Evolutionary conservation across 768 basidiomycete species (phyloP).

Genomic region (Aureoboletus auriporus): DNA sequence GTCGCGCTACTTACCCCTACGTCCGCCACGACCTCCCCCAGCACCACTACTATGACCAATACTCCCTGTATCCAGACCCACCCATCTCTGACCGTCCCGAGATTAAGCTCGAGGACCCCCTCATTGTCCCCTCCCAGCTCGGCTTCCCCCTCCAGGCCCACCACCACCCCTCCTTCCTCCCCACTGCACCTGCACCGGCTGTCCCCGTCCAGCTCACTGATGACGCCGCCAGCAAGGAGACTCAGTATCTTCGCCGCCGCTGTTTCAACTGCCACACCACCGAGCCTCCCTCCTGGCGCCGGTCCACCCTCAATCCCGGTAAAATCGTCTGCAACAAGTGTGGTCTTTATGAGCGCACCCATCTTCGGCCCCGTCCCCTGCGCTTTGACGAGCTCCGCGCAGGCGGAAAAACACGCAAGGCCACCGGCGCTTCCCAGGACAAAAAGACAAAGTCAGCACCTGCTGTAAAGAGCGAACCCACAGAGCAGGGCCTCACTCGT

Average conservation of each 20-base stretch:
- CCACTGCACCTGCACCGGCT: slow-evolving; percentile 35
- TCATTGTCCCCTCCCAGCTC: slow-evolving; percentile 60
- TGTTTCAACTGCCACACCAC: slow-evolving; percentile 93
- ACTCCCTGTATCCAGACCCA: slow-evolving; percentile 38
- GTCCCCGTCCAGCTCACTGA: slow-evolving; percentile 83
- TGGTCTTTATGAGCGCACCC: slow-evolving; percentile 86
- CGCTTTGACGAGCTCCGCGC: slow-evolving; percentile 86
- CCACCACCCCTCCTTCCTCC: slow-evolving; percentile 39
- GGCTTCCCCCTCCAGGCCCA: slow-evolving; percentile 28
- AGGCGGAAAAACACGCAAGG: slow-evolving; percentile 77
- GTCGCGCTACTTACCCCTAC: slow-evolving; percentile 74
- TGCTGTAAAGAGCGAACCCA: slow-evolving; percentile 63
- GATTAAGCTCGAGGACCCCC: slow-evolving; percentile 67
- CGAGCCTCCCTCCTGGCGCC: slow-evolving; percentile 85
- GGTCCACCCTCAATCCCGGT: slow-evolving; percentile 83
- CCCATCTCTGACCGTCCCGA: slow-evolving; percentile 26
- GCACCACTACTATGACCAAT: slow-evolving; percentile 31
- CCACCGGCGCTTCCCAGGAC: slow-evolving; percentile 17
- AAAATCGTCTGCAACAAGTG: slow-evolving; percentile 96
- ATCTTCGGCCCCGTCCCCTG: slow-evolving; percentile 75
- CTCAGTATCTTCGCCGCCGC: slow-evolving; percentile 81
- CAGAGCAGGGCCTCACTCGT: slow-evolving; percentile 48
- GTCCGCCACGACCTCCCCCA: slow-evolving; percentile 66
- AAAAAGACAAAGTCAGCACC: slow-evolving; percentile 35
- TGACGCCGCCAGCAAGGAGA: slow-evolving; percentile 87